phyloP scores from a whole-genome alignment of 2,329 filamentous ascomycete species.

The Diaporthe ampelina region DNA sequence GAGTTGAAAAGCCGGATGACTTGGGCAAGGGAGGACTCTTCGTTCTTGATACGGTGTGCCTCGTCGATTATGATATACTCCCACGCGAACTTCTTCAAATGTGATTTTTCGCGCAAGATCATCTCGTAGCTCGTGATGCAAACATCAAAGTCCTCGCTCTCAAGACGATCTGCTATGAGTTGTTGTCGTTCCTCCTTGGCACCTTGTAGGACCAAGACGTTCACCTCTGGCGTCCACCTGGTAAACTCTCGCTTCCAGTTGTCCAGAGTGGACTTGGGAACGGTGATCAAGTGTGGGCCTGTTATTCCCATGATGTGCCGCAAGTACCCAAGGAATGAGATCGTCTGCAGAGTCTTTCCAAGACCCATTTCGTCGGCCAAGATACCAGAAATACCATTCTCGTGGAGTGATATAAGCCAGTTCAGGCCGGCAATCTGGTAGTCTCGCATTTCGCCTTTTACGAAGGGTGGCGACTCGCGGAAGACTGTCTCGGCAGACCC shows the following conservation, averaged over 20 bases:
- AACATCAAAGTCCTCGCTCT: conserved; percentile 91
- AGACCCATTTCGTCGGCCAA: conserved; percentile 99
- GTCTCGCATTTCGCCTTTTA: conserved; percentile 92
- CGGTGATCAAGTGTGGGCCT: conserved; percentile 90
- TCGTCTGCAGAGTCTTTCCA: conserved; percentile 97
- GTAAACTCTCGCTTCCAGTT: conserved; percentile 98
- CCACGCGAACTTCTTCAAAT: conserved; percentile 98
- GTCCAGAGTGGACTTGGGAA: conserved; percentile 97
- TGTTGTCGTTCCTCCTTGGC: conserved; percentile 92
- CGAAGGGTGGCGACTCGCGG: conserved; percentile 91
- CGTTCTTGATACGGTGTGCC: conserved; percentile 98
- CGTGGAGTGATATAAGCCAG: conserved; percentile 97
- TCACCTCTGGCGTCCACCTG: conserved; percentile 95
- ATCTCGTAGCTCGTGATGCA: conserved; percentile 99
- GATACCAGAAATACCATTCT: conserved; percentile 99
- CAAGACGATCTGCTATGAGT: conserved; percentile 90
- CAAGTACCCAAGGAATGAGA: conserved; percentile 95
- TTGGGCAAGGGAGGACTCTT: conserved; percentile 95
- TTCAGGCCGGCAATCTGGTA: conserved; percentile 97
- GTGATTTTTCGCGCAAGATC: conserved; percentile 94
- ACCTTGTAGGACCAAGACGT: conserved; percentile 93
- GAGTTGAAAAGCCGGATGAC: conserved; percentile 98
- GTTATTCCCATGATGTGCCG: conserved; percentile 90
- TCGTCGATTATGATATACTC: conserved; percentile 99
- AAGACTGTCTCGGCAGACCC: conserved; percentile 91